Conservation (phyloP, 352 stramenopile genomes). For the Phytophthora syringae region DNA sequence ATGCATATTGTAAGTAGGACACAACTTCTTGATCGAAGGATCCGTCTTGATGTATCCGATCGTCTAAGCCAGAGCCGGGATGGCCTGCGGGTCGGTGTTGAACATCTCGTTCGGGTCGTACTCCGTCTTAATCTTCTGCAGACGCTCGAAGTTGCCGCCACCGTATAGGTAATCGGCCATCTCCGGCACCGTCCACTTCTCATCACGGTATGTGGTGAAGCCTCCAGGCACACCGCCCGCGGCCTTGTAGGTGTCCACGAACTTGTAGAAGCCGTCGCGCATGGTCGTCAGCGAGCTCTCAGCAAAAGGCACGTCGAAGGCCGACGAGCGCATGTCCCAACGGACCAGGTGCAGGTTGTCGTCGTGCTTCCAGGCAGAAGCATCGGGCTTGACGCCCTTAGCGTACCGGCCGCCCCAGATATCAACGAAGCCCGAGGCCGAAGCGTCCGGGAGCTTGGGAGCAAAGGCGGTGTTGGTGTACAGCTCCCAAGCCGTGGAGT, state of each 20-base stretch:
- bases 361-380: conserved; percentile 37
- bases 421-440: conserved; percentile 27
- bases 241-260: conserved; percentile 33
- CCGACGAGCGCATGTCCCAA: conserved; percentile 33
- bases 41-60: background rate
- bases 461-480: conserved; percentile 23
- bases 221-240: conserved; percentile 24
- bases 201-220: conserved; percentile 37
- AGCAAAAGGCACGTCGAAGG: conserved; percentile 26
- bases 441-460: conserved; percentile 25
- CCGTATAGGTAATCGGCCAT: conserved; percentile 33
- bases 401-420: conserved; percentile 28
- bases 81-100: conserved; percentile 35
- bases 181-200: conserved; percentile 31
- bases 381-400: conserved; percentile 18
- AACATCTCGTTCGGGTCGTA: conserved; percentile 32
- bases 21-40: background rate
- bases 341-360: conserved; percentile 31
- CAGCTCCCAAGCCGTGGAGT: conserved; percentile 23
- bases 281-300: conserved; percentile 27
- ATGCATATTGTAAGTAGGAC: conserved; percentile 10
- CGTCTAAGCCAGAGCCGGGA: conserved; percentile 28
- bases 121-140: conserved; percentile 38
- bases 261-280: conserved; percentile 29
- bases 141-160: conserved; percentile 25